phyloP scores from a whole-genome alignment of 768 basidiomycete genomes.

The Tulasnella sp. region DNA sequence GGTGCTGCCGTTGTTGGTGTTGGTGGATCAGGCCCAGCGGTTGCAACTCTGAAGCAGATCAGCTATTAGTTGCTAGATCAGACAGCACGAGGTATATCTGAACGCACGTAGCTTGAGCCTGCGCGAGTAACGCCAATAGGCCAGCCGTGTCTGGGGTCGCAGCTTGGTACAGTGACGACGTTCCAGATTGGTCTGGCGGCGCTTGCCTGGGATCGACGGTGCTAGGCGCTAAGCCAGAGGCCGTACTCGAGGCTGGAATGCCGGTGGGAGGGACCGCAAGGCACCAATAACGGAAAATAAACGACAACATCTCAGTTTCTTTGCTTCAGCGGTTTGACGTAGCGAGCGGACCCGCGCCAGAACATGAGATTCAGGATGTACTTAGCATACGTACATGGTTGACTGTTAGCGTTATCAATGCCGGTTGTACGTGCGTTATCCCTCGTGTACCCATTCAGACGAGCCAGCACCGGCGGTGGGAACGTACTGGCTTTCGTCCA shows the following conservation, averaged over 20 bases:
- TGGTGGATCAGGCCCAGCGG: neutral
- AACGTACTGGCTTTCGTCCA: constrained; percentile 92
- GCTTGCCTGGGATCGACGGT: neutral
- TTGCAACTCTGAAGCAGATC: neutral
- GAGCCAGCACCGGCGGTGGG: constrained; percentile 59
- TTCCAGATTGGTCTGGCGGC: constrained; percentile 4
- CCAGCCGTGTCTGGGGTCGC: neutral
- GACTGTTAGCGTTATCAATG: constrained; percentile 5
- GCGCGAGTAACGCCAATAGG: neutral
- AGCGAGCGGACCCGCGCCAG: neutral
- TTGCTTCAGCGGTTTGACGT: neutral
- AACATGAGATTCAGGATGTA: constrained; percentile 5
- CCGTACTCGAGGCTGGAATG: constrained; percentile 25
- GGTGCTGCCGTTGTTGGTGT: neutral
- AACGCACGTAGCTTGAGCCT: constrained; percentile 3
- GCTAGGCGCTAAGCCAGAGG: constrained; percentile 22
- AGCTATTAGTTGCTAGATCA: neutral
- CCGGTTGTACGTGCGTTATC: constrained; percentile 50
- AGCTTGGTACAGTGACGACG: neutral
- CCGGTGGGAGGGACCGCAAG: neutral
- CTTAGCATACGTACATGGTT: constrained; percentile 16
- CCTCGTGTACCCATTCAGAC: constrained; percentile 56
- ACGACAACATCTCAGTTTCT: constrained; percentile 10
- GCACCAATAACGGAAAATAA: neutral
- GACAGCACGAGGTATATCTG: neutral